Percentiles rank a stretch among this genome's conserved stretches.
phyloP scores from a whole-genome alignment of 306 rosid species.

The Echinosophora koreensis region DNA sequence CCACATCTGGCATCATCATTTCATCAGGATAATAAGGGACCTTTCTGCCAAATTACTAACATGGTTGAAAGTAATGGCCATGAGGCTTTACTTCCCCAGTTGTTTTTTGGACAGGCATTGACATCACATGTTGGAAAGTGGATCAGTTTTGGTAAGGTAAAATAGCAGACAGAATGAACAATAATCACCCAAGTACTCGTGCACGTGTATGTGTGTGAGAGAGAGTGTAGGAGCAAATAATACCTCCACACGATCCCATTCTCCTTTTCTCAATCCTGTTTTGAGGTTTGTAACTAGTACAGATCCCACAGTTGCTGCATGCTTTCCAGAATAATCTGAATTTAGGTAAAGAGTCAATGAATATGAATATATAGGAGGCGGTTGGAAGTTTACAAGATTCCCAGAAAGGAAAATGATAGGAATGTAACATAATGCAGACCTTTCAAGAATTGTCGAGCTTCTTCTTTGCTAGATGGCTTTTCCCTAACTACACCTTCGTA shows the following conservation, averaged over 20 bases:
- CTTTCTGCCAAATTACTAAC: neutral
- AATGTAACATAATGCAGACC: slow-evolving; percentile 55
- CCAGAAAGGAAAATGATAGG: slow-evolving; percentile 15
- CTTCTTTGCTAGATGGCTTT: slow-evolving; percentile 91
- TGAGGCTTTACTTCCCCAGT: neutral
- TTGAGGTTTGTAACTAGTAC: slow-evolving; percentile 89
- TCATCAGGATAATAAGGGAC: neutral
- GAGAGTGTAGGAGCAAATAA: slow-evolving; percentile 6
- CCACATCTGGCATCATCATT: slow-evolving; percentile 3
- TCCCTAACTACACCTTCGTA: slow-evolving; percentile 89
- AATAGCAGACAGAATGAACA: slow-evolving; percentile 19
- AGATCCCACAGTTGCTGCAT: slow-evolving; percentile 90
- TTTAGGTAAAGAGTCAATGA: slow-evolving; percentile 6
- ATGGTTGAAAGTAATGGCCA: neutral
- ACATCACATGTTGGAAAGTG: slow-evolving; percentile 8
- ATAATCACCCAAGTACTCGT: too few species aligned
- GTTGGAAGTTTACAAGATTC: slow-evolving; percentile 14
- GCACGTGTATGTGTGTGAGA: neutral
- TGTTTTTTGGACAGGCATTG: slow-evolving; percentile 30
- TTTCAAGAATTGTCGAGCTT: slow-evolving; percentile 89
- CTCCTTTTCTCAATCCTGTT: slow-evolving; percentile 91
- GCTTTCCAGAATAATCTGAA: slow-evolving; percentile 88
- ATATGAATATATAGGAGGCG: slow-evolving; percentile 14
- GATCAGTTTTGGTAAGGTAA: slow-evolving; percentile 15
- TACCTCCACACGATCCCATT: slow-evolving; percentile 91